These are phyloP conservation scores for Aspergillus melleus DNA, from an alignment of 2,329 filamentous ascomycete genomes.

Conservation along the genomic window DNA sequence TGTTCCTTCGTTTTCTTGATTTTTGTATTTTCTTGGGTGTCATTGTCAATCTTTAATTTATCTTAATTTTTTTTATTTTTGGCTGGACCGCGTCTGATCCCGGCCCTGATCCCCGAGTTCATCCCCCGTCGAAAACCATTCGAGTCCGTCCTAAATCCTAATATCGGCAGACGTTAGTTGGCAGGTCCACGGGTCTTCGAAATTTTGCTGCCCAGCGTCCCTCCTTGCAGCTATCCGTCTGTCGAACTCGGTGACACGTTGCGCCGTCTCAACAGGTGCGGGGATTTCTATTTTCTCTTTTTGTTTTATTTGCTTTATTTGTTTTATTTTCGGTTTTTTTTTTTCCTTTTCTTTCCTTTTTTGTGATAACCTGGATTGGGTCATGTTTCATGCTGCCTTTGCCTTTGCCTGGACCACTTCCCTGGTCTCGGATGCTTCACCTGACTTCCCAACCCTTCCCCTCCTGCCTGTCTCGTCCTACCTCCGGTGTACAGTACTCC, in stretches of 20 bases:
- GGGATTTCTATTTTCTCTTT: constrained; percentile 1
- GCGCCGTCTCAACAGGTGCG: constrained; percentile 16
- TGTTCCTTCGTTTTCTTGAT: not conserved
- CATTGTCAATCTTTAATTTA: not conserved
- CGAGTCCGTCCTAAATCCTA: not conserved
- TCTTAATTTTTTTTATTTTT: not conserved
- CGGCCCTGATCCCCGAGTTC: constrained; percentile 8
- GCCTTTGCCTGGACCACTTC: too few relatives aligned
- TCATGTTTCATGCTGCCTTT: not conserved
- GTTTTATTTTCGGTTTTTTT: not conserved
- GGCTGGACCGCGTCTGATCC: constrained; percentile 2
- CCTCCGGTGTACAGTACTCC: too few relatives aligned
- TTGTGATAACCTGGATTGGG: not conserved
- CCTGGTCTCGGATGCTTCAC: not conserved
- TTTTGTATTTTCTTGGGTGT: not conserved
- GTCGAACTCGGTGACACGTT: constrained; percentile 20
- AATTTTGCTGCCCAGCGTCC: constrained; percentile 7
- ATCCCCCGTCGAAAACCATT: not conserved
- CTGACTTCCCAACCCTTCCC: not conserved
- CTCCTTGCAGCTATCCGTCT: constrained; percentile 23
- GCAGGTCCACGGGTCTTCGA: not conserved
- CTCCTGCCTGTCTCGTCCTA: not conserved
- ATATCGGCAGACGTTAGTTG: not conserved
- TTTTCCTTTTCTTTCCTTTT: not conserved
- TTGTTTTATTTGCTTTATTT: constrained; percentile 1